phyloP scores from a whole-genome alignment of 2,329 filamentous ascomycete genomes.

The Dendryphion nanum region DNA sequence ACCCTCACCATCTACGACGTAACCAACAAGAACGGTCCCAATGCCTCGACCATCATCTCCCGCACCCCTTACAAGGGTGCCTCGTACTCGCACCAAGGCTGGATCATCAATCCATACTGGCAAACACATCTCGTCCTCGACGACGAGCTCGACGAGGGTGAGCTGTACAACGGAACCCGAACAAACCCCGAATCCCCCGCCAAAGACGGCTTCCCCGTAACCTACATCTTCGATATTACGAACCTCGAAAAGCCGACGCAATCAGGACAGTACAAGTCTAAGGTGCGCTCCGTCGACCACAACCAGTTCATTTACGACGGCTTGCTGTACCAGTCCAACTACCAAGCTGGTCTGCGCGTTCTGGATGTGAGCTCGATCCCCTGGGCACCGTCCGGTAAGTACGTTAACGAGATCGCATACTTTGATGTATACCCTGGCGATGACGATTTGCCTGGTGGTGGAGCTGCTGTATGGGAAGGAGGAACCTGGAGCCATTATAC shows the following conservation, averaged over 20 bases:
- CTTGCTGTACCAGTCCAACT: constrained; percentile 44
- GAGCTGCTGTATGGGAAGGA: constrained; percentile 39
- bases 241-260: constrained; percentile 36
- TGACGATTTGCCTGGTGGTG: constrained; percentile 32
- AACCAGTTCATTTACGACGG: constrained; percentile 47
- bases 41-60: constrained; percentile 44
- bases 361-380: constrained; percentile 43
- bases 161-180: constrained; percentile 24
- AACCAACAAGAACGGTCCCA: constrained; percentile 40
- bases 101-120: constrained; percentile 46
- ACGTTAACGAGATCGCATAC: constrained; percentile 43
- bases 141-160: constrained; percentile 40
- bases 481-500: constrained; percentile 45
- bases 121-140: constrained; percentile 38
- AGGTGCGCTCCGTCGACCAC: constrained; percentile 42
- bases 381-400: constrained; percentile 33
- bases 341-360: constrained; percentile 44
- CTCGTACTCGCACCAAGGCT: constrained; percentile 57
- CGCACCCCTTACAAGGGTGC: constrained; percentile 51
- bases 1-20: constrained; percentile 51
- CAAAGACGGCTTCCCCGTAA: constrained; percentile 34
- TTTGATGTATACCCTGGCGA: constrained; percentile 45
- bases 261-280: constrained; percentile 44
- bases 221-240: constrained; percentile 39
- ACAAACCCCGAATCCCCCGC: constrained; percentile 25